A percentile compares a stretch with the other conserved stretches of the same genome.
Conservation (phyloP, 2,329 filamentous ascomycete species). For the Verticillium isaacii region DNA sequence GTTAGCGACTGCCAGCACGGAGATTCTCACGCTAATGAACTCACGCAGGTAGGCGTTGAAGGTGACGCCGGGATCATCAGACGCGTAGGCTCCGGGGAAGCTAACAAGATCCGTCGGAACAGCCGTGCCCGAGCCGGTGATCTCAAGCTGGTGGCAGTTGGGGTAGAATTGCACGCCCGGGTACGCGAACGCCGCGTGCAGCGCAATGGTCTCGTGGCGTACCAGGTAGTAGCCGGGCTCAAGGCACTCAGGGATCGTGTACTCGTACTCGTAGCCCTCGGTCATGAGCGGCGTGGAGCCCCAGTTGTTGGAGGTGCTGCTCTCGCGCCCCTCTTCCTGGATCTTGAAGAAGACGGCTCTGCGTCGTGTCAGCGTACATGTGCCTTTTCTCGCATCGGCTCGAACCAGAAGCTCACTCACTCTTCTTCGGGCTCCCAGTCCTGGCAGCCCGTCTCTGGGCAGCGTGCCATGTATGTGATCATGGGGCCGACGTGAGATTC, state of each 20-base stretch:
- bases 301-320: constrained; percentile 42
- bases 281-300: constrained; percentile 37
- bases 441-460: constrained; percentile 46
- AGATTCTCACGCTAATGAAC: constrained; percentile 7
- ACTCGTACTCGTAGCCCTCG: constrained; percentile 36
- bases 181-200: constrained; percentile 42
- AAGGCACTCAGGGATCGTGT: constrained; percentile 51
- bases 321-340: constrained; percentile 42
- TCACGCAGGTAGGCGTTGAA: constrained; percentile 46
- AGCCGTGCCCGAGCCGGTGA: constrained; percentile 42
- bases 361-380: constrained; percentile 13
- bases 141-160: constrained; percentile 52
- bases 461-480: constrained; percentile 57
- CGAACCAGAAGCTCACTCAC: constrained; percentile 1
- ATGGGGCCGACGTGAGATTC: constrained; percentile 48
- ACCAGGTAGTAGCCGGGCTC: constrained; percentile 52
- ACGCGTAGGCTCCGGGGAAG: constrained; percentile 50
- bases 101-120: constrained; percentile 36
- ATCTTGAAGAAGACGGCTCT: constrained; percentile 53
- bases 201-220: constrained; percentile 52
- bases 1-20: constrained; percentile 1
- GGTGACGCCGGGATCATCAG: constrained; percentile 43
- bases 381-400: not conserved
- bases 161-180: constrained; percentile 55
- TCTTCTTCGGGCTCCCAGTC: constrained; percentile 39